These are phyloP conservation scores for Fusarium concolor DNA, from an alignment of 2,329 filamentous ascomycete genomes.

Conservation along the genomic window DNA sequence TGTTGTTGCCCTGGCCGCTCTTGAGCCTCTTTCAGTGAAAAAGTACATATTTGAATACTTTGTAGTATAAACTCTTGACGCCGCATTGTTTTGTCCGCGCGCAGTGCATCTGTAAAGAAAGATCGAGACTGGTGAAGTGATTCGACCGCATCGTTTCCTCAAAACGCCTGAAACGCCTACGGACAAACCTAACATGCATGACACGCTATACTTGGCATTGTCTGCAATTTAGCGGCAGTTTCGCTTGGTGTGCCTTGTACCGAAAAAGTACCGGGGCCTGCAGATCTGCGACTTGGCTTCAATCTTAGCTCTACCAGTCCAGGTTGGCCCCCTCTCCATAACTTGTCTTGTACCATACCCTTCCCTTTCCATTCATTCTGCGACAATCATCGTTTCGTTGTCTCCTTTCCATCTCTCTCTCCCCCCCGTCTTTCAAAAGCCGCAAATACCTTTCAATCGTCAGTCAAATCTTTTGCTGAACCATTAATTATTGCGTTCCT, in stretches of 20 bases:
- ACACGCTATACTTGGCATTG: slow-evolving; percentile 13
- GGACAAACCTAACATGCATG: slow-evolving; percentile 21
- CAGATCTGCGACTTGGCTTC: slow-evolving; percentile 46
- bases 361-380: not conserved
- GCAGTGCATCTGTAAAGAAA: slow-evolving; percentile 28
- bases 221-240: slow-evolving; percentile 1
- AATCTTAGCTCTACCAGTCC: slow-evolving; percentile 42
- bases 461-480: slow-evolving; percentile 13
- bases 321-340: too few species aligned
- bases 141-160: slow-evolving; percentile 26
- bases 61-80: slow-evolving; percentile 15
- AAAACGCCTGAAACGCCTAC: slow-evolving; percentile 39
- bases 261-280: slow-evolving; percentile 31
- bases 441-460: slow-evolving; percentile 22
- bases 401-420: slow-evolving; percentile 9
- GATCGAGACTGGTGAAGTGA: slow-evolving; percentile 22
- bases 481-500: not conserved
- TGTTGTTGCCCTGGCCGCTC: not conserved
- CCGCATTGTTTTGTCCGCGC: slow-evolving; percentile 16
- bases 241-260: slow-evolving; percentile 19
- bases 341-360: too few species aligned
- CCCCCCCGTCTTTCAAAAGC: slow-evolving; percentile 8
- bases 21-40: not conserved
- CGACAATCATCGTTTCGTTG: slow-evolving; percentile 35
- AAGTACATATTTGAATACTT: not conserved